Percentiles rank a stretch among this genome's conserved stretches.
Evolutionary conservation across 805 yeast genomes (phyloP).

Genomic region (Wickerhamiella occidentalis): DNA sequence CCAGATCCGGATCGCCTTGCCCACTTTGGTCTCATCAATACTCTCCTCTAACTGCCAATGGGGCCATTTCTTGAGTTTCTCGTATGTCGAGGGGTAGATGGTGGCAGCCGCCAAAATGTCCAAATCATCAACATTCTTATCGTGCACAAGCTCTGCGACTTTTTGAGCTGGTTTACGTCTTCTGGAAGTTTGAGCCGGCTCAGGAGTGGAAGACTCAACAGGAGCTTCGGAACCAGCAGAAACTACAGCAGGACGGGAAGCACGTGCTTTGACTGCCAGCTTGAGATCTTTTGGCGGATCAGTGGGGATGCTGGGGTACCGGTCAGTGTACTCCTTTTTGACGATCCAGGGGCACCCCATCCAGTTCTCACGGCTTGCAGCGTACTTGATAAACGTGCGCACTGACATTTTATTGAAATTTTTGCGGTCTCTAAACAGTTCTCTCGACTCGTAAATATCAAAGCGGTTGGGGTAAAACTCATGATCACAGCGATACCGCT

Average conservation of each 20-base stretch:
- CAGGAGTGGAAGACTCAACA: not conserved
- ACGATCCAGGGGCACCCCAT: constrained; percentile 96
- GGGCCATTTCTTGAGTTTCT: constrained; percentile 14
- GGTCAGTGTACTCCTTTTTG: constrained; percentile 57
- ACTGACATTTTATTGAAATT: constrained; percentile 82
- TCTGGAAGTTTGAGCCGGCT: not conserved
- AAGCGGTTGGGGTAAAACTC: constrained; percentile 37
- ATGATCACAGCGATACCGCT: constrained; percentile 53
- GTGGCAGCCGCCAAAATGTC: constrained; percentile 4
- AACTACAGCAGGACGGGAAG: not conserved
- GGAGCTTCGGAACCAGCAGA: not conserved
- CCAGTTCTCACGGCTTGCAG: constrained; percentile 64
- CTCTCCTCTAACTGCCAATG: constrained; percentile 18
- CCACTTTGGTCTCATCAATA: constrained; percentile 15
- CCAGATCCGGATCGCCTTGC: constrained; percentile 49
- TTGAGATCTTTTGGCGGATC: constrained; percentile 16
- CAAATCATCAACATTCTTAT: not conserved
- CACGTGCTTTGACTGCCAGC: not conserved
- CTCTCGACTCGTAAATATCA: constrained; percentile 53
- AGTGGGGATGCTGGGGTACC: constrained; percentile 40
- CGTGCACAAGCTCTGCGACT: not conserved
- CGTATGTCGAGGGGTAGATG: not conserved
- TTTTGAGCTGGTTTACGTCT: constrained; percentile 1
- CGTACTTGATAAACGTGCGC: constrained; percentile 73
- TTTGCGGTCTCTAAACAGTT: constrained; percentile 71